A percentile compares a stretch with the other conserved stretches of the same genome.
Evolutionary conservation across 495 filamentous ascomycete species (phyloP).

Genomic region (Bacidia gigantensis): DNA sequence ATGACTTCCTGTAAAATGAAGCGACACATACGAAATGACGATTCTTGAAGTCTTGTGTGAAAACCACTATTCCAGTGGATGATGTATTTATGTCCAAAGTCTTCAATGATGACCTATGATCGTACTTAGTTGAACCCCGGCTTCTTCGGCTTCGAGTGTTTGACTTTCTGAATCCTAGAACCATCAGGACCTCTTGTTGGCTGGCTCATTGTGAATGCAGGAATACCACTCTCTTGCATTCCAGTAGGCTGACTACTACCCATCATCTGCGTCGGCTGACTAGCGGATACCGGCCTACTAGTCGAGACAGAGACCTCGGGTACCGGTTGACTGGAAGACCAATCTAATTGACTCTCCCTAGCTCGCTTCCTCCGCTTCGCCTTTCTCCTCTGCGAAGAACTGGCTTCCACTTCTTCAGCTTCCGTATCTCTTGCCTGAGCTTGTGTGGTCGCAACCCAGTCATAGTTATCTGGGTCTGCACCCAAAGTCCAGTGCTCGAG

Average conservation of each 20-base stretch:
- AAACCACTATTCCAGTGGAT: background rate
- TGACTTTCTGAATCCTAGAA: slow-evolving; percentile 9
- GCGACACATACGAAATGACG: background rate
- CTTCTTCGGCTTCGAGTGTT: slow-evolving; percentile 15
- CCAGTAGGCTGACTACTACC: slow-evolving; percentile 29
- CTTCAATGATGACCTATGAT: background rate
- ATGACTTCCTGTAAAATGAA: background rate
- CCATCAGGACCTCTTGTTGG: slow-evolving; percentile 25
- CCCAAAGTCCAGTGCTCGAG: slow-evolving; percentile 33
- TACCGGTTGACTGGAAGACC: slow-evolving; percentile 5
- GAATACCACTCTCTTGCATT: slow-evolving; percentile 29
- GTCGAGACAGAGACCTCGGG: slow-evolving; percentile 20
- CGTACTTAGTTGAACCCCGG: slow-evolving; percentile 8
- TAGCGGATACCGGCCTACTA: slow-evolving; percentile 26
- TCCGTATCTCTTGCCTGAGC: slow-evolving; percentile 17
- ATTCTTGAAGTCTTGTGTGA: too few relatives aligned
- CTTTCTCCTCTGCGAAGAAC: slow-evolving; percentile 2
- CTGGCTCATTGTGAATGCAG: slow-evolving; percentile 28
- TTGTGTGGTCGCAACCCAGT: slow-evolving; percentile 25
- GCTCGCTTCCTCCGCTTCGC: slow-evolving; percentile 14
- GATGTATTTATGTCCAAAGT: background rate
- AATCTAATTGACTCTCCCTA: background rate
- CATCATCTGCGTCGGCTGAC: slow-evolving; percentile 7
- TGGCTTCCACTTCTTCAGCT: slow-evolving; percentile 12
- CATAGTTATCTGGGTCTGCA: slow-evolving; percentile 26